Evolutionary conservation across 768 basidiomycete species (phyloP).

Genomic region (Leccinum imitatum): DNA sequence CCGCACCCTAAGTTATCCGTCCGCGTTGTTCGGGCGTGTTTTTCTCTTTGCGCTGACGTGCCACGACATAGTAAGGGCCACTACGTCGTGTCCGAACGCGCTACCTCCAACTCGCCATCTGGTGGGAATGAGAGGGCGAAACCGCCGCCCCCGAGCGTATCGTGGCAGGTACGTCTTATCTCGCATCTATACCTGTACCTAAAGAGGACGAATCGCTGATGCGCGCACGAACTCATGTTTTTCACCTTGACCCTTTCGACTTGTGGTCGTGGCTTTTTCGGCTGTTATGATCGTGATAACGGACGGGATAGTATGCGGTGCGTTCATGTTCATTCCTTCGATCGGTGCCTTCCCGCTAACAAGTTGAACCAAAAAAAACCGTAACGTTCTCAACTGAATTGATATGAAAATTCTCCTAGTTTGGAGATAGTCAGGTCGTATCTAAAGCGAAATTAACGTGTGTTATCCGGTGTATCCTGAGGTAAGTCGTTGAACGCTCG

Average conservation of each 20-base stretch:
- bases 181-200: slow-evolving; percentile 8
- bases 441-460: slow-evolving; percentile 67
- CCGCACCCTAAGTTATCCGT: neutral
- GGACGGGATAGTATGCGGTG: slow-evolving; percentile 60
- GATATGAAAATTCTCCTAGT: slow-evolving; percentile 42
- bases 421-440: slow-evolving; percentile 72
- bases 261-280: neutral
- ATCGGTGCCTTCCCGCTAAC: neutral
- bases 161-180: slow-evolving; percentile 63
- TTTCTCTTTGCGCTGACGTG: neutral
- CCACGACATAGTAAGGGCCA: slow-evolving; percentile 55
- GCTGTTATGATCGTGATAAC: neutral
- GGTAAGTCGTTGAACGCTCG: slow-evolving; percentile 39
- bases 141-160: slow-evolving; percentile 54
- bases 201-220: slow-evolving; percentile 22
- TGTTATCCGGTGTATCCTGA: slow-evolving; percentile 71
- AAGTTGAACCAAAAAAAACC: neutral
- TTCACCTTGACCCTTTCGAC: neutral
- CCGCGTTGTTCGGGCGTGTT: slow-evolving; percentile 15
- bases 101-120: slow-evolving; percentile 11
- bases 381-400: slow-evolving; percentile 1
- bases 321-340: slow-evolving; percentile 22
- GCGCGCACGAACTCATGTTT: neutral
- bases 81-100: slow-evolving; percentile 69
- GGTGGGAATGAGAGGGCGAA: slow-evolving; percentile 56